Conservation (phyloP, 2,329 filamentous ascomycete species). For the Alternaria gaisen region DNA sequence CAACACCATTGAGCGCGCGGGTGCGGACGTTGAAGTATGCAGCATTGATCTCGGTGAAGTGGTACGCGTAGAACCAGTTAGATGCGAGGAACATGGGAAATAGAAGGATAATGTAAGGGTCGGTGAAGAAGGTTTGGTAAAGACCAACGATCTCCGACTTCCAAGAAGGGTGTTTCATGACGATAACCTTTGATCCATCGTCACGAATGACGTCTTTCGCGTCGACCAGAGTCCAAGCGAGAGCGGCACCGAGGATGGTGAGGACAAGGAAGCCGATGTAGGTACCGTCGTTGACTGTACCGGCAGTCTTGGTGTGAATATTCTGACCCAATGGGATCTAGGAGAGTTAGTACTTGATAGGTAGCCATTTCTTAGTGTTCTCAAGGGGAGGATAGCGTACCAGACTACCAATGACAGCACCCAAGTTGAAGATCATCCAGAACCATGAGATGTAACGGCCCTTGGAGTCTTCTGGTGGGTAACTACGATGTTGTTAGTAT, state of each 20-base stretch:
- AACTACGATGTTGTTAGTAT: constrained; percentile 47
- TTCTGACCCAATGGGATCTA: constrained; percentile 78
- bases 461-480: constrained; percentile 82
- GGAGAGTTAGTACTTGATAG: constrained; percentile 18
- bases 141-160: constrained; percentile 80
- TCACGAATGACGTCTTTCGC: constrained; percentile 75
- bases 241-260: constrained; percentile 74
- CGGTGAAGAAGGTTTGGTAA: constrained; percentile 73
- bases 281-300: constrained; percentile 75
- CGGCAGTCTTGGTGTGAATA: constrained; percentile 63
- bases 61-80: constrained; percentile 84
- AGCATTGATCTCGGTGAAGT: constrained; percentile 77
- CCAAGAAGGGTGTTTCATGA: constrained; percentile 93
- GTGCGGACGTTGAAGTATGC: constrained; percentile 78
- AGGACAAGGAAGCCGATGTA: constrained; percentile 89
- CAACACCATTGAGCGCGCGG: constrained; percentile 76
- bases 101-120: constrained; percentile 76
- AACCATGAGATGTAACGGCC: constrained; percentile 90
- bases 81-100: constrained; percentile 85
- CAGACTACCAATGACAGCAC: constrained; percentile 83
- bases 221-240: constrained; percentile 76
- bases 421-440: constrained; percentile 95
- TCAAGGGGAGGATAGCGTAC: constrained; percentile 54
- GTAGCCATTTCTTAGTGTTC: constrained; percentile 44
- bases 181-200: constrained; percentile 80